These are phyloP conservation scores for Penicillium oxalicum DNA, from an alignment of 2,329 filamentous ascomycete genomes.

Conservation along the genomic window DNA sequence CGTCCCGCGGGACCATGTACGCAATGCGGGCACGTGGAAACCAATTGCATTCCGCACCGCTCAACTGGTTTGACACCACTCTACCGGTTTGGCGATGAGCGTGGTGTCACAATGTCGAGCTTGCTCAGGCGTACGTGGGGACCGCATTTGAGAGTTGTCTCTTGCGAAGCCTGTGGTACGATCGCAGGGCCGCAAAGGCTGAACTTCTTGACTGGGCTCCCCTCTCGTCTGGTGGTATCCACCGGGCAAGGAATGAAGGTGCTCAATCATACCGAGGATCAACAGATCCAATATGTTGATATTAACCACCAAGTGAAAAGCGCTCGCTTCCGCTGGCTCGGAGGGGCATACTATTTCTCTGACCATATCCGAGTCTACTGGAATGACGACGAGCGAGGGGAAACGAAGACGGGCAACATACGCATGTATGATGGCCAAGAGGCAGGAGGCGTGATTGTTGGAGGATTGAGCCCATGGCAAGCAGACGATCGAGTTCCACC, in stretches of 20 bases:
- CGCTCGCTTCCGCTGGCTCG: conserved; percentile 35
- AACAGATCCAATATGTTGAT: conserved; percentile 23
- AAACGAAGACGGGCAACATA: conserved; percentile 16
- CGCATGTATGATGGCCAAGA: conserved; percentile 28
- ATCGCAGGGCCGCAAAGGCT: background rate
- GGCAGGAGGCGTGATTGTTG: conserved; percentile 24
- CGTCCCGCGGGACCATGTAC: background rate
- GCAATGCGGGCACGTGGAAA: background rate
- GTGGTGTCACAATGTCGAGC: conserved; percentile 15
- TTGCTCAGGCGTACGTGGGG: conserved; percentile 19
- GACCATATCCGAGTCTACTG: conserved; percentile 27
- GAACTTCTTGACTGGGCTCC: conserved; percentile 19
- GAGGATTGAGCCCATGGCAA: conserved; percentile 14
- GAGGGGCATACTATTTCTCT: conserved; percentile 29
- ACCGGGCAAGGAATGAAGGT: conserved; percentile 10
- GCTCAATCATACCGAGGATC: conserved; percentile 21
- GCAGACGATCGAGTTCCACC: conserved; percentile 21
- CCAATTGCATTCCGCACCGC: too few species aligned
- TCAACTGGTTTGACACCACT: background rate
- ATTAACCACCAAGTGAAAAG: conserved; percentile 5
- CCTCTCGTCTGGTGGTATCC: conserved; percentile 27
- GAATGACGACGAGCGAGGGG: conserved; percentile 26
- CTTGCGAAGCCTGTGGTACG: conserved; percentile 10
- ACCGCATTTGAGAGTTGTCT: background rate
- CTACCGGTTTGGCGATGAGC: conserved; percentile 4